Conservation (phyloP, 192 early-diverging fungal genomes). For the Podila minutissima region DNA sequence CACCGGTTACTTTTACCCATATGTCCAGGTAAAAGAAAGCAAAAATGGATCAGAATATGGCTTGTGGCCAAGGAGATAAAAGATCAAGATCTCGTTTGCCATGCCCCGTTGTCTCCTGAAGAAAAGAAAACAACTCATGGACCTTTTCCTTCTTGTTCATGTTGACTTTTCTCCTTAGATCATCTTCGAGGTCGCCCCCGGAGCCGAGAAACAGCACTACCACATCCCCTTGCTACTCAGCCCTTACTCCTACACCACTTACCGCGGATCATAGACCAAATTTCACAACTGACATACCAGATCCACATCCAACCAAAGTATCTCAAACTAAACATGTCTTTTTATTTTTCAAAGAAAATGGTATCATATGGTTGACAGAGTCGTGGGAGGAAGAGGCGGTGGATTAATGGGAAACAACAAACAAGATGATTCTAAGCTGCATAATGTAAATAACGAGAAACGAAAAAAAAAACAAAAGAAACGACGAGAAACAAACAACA, state of each 20-base stretch:
- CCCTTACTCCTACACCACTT: slow-evolving; percentile 91
- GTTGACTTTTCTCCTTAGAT: slow-evolving; percentile 51
- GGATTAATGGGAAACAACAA: slow-evolving; percentile 56
- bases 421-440: background rate
- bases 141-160: background rate
- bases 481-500: background rate
- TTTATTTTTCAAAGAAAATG: no score
- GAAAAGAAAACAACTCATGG: background rate
- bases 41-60: no score
- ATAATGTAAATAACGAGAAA: background rate
- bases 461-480: background rate
- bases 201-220: slow-evolving; percentile 78
- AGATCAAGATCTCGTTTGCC: no score
- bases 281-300: no score
- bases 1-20: slow-evolving; percentile 82
- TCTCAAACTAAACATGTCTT: no score
- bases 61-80: no score
- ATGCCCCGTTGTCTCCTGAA: background rate
- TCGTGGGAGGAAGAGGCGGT: no score
- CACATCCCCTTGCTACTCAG: slow-evolving; percentile 90
- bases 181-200: slow-evolving; percentile 70
- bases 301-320: no score
- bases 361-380: no score
- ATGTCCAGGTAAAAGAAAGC: slow-evolving; percentile 67
- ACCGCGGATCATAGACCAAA: slow-evolving; percentile 76